phyloP scores from a whole-genome alignment of 2,329 filamentous ascomycete genomes.

The Pyrenophora graminea region DNA sequence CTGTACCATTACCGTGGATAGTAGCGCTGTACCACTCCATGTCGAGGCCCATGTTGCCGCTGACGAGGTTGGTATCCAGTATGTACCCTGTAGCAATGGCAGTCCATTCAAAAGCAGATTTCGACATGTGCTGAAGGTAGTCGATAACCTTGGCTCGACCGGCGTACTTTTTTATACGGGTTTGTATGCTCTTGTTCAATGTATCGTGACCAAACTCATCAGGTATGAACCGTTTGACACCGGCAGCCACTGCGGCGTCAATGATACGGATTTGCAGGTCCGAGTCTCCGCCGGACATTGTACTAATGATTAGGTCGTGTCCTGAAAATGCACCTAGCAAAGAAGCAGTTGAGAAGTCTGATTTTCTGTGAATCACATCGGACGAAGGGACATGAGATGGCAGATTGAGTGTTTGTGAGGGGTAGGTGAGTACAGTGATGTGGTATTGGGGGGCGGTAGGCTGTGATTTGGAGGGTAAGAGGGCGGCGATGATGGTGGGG shows the following conservation, averaged over 20 bases:
- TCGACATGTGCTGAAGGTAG: slow-evolving; percentile 29
- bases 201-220: slow-evolving; percentile 48
- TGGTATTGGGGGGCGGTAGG: slow-evolving; percentile 8
- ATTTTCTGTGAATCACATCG: slow-evolving; percentile 26
- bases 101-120: slow-evolving; percentile 37
- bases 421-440: slow-evolving; percentile 34
- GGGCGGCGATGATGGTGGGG: slow-evolving; percentile 29
- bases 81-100: slow-evolving; percentile 42
- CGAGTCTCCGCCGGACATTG: slow-evolving; percentile 33
- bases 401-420: slow-evolving; percentile 26
- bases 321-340: slow-evolving; percentile 40
- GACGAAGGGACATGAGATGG: slow-evolving; percentile 16
- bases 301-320: slow-evolving; percentile 46
- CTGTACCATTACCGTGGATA: slow-evolving; percentile 42
- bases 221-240: slow-evolving; percentile 49
- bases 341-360: slow-evolving; percentile 39
- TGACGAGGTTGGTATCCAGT: slow-evolving; percentile 39
- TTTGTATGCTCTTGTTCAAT: slow-evolving; percentile 37
- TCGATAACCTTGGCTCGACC: slow-evolving; percentile 37
- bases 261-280: slow-evolving; percentile 40
- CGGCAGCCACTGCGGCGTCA: slow-evolving; percentile 46
- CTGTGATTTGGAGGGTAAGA: slow-evolving; percentile 12
- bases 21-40: slow-evolving; percentile 48
- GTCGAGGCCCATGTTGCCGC: slow-evolving; percentile 45
- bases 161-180: slow-evolving; percentile 34